Evolutionary conservation across 371 early-diverging fungal genomes (phyloP).

Genomic region (Sporodiniella umbellata): DNA sequence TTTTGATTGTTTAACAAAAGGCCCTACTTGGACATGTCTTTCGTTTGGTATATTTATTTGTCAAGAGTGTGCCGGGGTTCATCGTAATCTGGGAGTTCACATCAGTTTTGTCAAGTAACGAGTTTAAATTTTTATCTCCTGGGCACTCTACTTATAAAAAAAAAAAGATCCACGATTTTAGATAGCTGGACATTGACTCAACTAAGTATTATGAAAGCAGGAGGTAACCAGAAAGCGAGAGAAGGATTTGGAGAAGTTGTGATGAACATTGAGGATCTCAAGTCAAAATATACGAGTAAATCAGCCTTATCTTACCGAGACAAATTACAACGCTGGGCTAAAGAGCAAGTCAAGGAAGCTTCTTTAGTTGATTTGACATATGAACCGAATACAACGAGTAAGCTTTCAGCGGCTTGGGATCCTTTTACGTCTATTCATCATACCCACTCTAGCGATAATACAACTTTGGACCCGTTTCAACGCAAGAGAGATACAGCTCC

Average conservation of each 20-base stretch:
- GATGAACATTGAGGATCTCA: conserved; percentile 60
- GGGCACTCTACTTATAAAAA: no score
- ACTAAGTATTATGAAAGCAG: conserved; percentile 83
- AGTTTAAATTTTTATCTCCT: no score
- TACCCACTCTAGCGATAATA: no score
- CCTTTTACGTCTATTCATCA: no score
- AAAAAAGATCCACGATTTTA: conserved; percentile 69
- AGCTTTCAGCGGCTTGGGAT: no score
- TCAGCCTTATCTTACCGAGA: conserved; percentile 79
- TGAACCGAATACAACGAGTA: neutral
- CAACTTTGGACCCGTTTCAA: no score
- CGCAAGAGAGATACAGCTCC: no score
- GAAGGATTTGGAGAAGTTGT: conserved; percentile 74
- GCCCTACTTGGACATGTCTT: conserved; percentile 96
- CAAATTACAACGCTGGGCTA: conserved; percentile 33
- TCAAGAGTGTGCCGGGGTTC: conserved; percentile 95
- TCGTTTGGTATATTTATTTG: conserved; percentile 97
- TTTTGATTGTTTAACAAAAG: conserved; percentile 94
- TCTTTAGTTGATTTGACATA: conserved; percentile 9
- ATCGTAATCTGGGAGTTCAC: conserved; percentile 93
- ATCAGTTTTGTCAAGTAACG: conserved; percentile 94
- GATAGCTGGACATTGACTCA: conserved; percentile 93
- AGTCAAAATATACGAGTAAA: conserved; percentile 77
- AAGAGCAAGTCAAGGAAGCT: neutral
- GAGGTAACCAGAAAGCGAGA: conserved; percentile 74